Conservation (phyloP, 495 filamentous ascomycete genomes). For the Rusavskia elegans region DNA sequence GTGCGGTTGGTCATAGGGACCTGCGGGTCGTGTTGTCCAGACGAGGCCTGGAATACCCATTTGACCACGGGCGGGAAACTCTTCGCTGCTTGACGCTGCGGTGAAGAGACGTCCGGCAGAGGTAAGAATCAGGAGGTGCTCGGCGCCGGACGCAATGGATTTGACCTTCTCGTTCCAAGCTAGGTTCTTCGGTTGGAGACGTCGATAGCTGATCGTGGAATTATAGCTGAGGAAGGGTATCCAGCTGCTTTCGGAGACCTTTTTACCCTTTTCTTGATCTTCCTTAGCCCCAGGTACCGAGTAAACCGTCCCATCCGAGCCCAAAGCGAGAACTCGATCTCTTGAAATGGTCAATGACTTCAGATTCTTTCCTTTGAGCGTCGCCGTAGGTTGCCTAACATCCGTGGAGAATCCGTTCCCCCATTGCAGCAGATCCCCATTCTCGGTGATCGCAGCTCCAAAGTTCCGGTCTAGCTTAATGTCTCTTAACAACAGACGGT, state of each 20-base stretch:
- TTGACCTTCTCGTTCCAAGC: conserved; percentile 59
- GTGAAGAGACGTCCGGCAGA: conserved; percentile 74
- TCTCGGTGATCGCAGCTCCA: conserved; percentile 78
- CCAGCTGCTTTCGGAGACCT: conserved; percentile 51
- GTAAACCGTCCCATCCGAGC: conserved; percentile 65
- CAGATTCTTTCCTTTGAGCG: conserved; percentile 70
- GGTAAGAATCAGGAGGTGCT: conserved; percentile 79
- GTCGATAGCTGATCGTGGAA: conserved; percentile 52
- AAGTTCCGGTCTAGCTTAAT: conserved; percentile 71
- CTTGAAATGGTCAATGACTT: conserved; percentile 52
- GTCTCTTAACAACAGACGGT: conserved; percentile 71
- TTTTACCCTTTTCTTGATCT: conserved; percentile 50
- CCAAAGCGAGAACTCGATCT: conserved; percentile 71
- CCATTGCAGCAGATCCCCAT: conserved; percentile 87
- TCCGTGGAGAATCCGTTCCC: conserved; percentile 55
- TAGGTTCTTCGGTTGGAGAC: conserved; percentile 48
- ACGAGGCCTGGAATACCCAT: conserved; percentile 70
- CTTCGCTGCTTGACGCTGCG: conserved; percentile 57
- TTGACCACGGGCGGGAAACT: conserved; percentile 71
- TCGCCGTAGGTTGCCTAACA: conserved; percentile 42
- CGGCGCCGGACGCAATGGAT: conserved; percentile 57
- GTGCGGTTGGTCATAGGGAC: conserved; percentile 64
- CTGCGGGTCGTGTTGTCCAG: conserved; percentile 62
- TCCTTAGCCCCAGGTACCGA: conserved; percentile 62
- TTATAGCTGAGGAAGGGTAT: conserved; percentile 50